These are phyloP conservation scores for Russula sp. DNA, from an alignment of 768 basidiomycete genomes.

Conservation along the genomic window DNA sequence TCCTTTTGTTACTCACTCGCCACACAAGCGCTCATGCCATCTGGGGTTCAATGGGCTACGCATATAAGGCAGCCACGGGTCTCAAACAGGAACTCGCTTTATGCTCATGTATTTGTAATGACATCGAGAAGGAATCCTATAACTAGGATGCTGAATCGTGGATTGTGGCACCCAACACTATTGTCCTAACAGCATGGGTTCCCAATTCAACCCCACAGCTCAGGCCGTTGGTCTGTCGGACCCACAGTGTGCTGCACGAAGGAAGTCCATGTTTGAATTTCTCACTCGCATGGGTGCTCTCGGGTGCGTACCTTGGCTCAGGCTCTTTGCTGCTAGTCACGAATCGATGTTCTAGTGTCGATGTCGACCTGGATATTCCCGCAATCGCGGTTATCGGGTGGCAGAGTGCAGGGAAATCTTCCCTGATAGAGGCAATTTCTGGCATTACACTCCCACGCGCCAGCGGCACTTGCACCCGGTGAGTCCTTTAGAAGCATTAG, in stretches of 20 bases:
- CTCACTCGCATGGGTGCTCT: constrained; percentile 55
- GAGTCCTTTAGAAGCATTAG: neutral
- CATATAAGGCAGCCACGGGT: no score
- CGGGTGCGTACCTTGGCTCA: constrained; percentile 36
- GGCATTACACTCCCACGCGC: constrained; percentile 65
- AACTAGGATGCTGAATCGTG: neutral
- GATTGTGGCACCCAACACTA: neutral
- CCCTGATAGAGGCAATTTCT: constrained; percentile 70
- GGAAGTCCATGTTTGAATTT: constrained; percentile 46
- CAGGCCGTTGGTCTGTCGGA: constrained; percentile 45
- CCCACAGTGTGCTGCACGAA: constrained; percentile 32
- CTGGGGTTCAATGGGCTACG: no score
- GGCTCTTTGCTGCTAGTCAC: constrained; percentile 6
- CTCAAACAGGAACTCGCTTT: neutral
- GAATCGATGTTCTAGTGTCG: constrained; percentile 36
- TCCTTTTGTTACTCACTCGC: neutral
- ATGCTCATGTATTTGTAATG: neutral
- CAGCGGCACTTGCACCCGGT: constrained; percentile 71
- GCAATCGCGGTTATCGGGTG: constrained; percentile 66
- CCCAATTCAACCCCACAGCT: neutral
- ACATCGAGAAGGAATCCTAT: neutral
- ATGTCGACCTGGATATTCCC: constrained; percentile 63
- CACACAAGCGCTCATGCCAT: neutral
- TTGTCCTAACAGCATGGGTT: neutral
- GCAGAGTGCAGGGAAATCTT: constrained; percentile 72